Conservation (phyloP, 345 rosid genomes). For the Salix purpurea region DNA sequence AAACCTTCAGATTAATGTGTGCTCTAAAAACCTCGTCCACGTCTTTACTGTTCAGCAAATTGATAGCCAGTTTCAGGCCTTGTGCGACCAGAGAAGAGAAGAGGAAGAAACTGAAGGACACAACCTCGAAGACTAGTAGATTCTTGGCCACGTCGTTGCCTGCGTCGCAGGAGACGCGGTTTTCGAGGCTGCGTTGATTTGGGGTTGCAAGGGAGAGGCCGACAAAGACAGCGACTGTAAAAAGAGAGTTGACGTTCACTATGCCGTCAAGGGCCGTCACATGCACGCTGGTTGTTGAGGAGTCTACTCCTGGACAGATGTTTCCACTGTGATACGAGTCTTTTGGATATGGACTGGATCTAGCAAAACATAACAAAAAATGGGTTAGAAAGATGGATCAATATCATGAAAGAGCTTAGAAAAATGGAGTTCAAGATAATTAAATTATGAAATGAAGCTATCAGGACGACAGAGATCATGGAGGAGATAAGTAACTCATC, state of each 20-base stretch:
- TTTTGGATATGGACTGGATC: slow-evolving; percentile 49
- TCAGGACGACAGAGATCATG: background rate
- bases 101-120: slow-evolving; percentile 90
- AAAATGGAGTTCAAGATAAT: background rate
- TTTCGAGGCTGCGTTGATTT: slow-evolving; percentile 75
- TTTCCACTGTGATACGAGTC: slow-evolving; percentile 21
- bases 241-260: slow-evolving; percentile 93
- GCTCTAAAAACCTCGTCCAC: slow-evolving; percentile 80
- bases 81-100: slow-evolving; percentile 89
- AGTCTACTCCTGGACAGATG: slow-evolving; percentile 15
- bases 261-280: slow-evolving; percentile 93
- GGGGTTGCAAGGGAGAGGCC: slow-evolving; percentile 80
- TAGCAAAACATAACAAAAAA: slow-evolving; percentile 11
- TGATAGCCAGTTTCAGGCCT: slow-evolving; percentile 48
- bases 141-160: slow-evolving; percentile 56
- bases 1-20: slow-evolving; percentile 59
- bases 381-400: background rate
- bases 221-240: slow-evolving; percentile 93
- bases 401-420: background rate
- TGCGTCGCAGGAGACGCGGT: slow-evolving; percentile 60
- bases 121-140: slow-evolving; percentile 82
- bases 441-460: background rate
- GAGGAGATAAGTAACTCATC: slow-evolving; percentile 32
- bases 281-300: slow-evolving; percentile 77
- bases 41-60: slow-evolving; percentile 76